Evolutionary conservation across 192 early-diverging fungal genomes (phyloP), one percentile per base, ranked within the genome.

Genomic region (Borealophlyctis nickersoniae): DNA sequence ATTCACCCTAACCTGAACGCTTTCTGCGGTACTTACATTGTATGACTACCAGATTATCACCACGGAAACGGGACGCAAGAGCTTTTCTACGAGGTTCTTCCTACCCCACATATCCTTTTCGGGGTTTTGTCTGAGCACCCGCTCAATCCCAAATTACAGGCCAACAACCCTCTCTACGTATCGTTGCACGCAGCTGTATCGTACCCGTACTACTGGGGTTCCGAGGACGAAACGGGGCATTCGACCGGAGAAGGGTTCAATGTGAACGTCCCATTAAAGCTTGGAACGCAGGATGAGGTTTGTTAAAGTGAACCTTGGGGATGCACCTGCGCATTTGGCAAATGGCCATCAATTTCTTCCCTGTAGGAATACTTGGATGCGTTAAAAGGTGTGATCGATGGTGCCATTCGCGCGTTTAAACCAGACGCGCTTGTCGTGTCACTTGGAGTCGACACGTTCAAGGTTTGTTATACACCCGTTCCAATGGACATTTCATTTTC

Each of bases 171-270:
- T 0, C 66, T 88, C 16, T 89, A 85, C 33, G 76, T 81, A 3
- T 87, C 86, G 24, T 57, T 89, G 0, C 88, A 89, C 63, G 81
- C 73, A 5, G 50, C 29, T 7, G 66, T 75, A 1, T 85, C 85
- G 27, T 89, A 87, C 63, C 88, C 88, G 7, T 86, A 78, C 65
- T 88, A 82, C 58, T 84, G 77, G 56, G 88, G 87, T 14, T 55
- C 73, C 19, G 79, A 31, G 0, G 49, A 70, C 0, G 88, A 90
- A 49, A 73, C 24, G 26, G 88, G 87, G 5, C 60, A 71, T 39
- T 84, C 81, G 0, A 74, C 80, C n/a, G 88, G 87, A 4, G 31
- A 75, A 68, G 87, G 86, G 7, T 88, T 77, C 62, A 89, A 87
- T 56, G 65, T 89, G 33, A 89, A 89, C 69, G 62, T 88, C 24